phyloP scores from a whole-genome alignment of 2,329 filamentous ascomycete species.

The Cucurbitaria berberidis region DNA sequence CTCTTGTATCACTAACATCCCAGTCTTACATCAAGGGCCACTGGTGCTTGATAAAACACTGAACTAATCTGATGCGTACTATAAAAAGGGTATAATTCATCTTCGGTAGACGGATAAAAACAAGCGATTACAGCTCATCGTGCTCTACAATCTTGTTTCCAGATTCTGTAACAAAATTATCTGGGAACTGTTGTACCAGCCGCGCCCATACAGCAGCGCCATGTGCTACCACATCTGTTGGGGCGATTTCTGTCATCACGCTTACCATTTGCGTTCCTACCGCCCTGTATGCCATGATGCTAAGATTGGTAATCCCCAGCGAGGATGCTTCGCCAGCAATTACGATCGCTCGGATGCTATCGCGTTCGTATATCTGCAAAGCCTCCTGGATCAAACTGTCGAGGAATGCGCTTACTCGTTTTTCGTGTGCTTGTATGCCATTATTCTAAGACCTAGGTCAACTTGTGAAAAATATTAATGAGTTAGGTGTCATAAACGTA shows the following conservation, averaged over 20 bases:
- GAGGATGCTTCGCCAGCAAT: constrained; percentile 2
- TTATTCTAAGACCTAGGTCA: neutral
- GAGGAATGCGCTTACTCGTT: neutral
- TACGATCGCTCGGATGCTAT: constrained; percentile 3
- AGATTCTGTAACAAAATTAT: neutral
- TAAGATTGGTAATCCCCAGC: neutral
- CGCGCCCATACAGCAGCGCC: constrained; percentile 1
- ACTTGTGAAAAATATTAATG: neutral
- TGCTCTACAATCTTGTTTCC: neutral
- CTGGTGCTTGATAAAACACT: too few relatives aligned
- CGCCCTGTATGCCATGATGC: neutral
- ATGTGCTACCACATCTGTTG: constrained; percentile 3
- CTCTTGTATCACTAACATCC: too few relatives aligned
- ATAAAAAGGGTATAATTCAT: too few relatives aligned
- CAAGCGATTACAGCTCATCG: neutral
- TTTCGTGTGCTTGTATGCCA: neutral
- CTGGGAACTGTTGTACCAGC: neutral
- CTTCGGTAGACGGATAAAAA: too few relatives aligned
- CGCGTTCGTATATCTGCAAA: neutral
- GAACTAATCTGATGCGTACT: too few relatives aligned
- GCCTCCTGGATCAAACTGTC: neutral
- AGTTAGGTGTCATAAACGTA: neutral
- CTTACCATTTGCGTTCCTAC: neutral
- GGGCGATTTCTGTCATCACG: neutral
- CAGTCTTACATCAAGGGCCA: too few relatives aligned